Base-by-base conservation (phyloP, 345 rosid genomes). In the Cochlearia excelsa region DNA sequence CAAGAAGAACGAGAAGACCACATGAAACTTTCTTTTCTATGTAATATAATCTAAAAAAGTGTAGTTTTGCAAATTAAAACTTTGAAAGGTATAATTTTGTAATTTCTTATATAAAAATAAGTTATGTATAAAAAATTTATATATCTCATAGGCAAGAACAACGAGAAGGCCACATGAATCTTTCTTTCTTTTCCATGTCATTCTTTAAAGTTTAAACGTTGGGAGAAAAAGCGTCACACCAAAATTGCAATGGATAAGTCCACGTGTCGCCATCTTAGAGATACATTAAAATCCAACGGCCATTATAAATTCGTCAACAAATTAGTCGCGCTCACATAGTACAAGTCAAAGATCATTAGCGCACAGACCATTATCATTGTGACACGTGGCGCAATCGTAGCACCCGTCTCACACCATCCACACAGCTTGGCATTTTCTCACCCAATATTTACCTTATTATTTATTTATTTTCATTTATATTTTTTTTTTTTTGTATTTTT, bases 381-480 rank as follows among this genome's bases (percentile, higher is more conserved):
- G 57, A 54, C 73, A 69, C 53, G 73, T 69, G 73, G 5, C 63
- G 63, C 0, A 38, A 46, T 53, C 9, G 37, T 38, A 47, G 47
- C 27, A 16, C 7, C 59, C 46, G 59, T 4, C 47, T 51, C 5
- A 51, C 57, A 51, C 42, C 33, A n/a, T 49, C 59, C 59, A 52
- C 51, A 35, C 72, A 68, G 59, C 55, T 48, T 68, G 66, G 72
- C 72, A 68, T 45, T 61, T 51, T 16, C 33, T 33, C 57, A 49
- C 49, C 5, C 4, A 52, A 37, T 37, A 68, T 60, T 60, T 16
- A 57, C 41, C 51, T 38, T 54, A 38, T 28, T 31, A 3, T 55
- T 66, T 16, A 16, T 6, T 59, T n/a, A 4, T 4, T 39, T 37
- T 1, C 4, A 39, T 39, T 28, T 6, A 44, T 35, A 9, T 8